Evolutionary conservation across 1,139 yeast species (phyloP), one percentile per base, ranked within the genome.

Genomic region (Geotrichum aggregatum): DNA sequence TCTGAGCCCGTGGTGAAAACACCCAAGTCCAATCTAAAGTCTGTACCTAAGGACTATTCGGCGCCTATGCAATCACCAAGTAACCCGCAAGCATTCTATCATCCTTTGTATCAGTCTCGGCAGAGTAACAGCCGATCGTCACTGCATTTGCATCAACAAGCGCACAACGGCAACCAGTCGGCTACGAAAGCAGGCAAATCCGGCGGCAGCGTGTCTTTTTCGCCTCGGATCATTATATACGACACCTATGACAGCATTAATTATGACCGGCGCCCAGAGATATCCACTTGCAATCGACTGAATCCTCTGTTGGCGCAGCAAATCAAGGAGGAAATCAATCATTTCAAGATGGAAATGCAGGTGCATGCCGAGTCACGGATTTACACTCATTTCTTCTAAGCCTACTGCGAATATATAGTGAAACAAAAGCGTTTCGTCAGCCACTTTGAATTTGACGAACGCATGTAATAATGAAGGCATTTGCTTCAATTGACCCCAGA

Each of bases 231-330:
- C 58, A 79, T 88, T 11, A 77, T 92, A 47, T 92, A 84, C 68
- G 96, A 89, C 58, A 92, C 97, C 0, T 89, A 86, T 67, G 79
- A 85, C 56, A 83, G 84, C 45, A 82, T 79, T 16, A 96, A 87
- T 60, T 92, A 92, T 66, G 98, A 92, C 67, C 81, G 98, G 62
- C 89, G 85, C 59, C 97, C 98, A 0, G 98, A 89, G 59, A 76
- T 84, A 42, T 95, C 96, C 3, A 89, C 98, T 1, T 91, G 98
- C 72, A 89, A 91, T 69, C 89, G 85, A 65, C 75, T 91, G 68
- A 91, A 96, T 1, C 97, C 98, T 3, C 74, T 79, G 49, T 73
- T 91, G 66, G 98, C 97, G 0, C 92, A 87, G 67, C 83, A 82
- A 69, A 88, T 92, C 63, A 85, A 83, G 70, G 88, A 85, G 49